Percentiles rank a stretch among this genome's conserved stretches.
Evolutionary conservation across 192 early-diverging fungal genomes (phyloP).

Genomic region (Entomortierella beljakovae): DNA sequence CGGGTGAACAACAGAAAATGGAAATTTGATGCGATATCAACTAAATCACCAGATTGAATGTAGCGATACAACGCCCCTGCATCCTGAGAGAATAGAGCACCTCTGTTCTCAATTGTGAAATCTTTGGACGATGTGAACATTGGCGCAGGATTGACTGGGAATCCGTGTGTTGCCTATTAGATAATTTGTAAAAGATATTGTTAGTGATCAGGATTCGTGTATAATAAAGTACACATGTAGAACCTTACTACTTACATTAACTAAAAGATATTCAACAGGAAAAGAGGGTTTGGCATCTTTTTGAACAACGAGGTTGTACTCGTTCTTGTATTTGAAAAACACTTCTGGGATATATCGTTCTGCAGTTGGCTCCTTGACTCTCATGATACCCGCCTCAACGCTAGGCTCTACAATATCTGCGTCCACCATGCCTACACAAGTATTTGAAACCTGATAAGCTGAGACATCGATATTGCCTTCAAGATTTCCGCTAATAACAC

Average conservation of each 20-base stretch:
- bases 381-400: constrained; percentile 86
- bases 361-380: constrained; percentile 76
- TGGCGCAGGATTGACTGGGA: constrained; percentile 83
- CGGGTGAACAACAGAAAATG: constrained; percentile 83
- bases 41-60: constrained; percentile 59
- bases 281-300: constrained; percentile 95
- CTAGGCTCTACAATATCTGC: constrained; percentile 95
- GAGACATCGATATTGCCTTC: constrained; percentile 88
- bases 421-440: constrained; percentile 87
- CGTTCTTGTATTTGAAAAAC: constrained; percentile 96
- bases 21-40: constrained; percentile 80
- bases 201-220: not conserved
- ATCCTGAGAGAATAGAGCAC: constrained; percentile 66
- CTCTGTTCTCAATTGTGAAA: constrained; percentile 87
- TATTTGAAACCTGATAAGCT: constrained; percentile 94
- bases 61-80: constrained; percentile 68
- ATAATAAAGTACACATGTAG: not conserved
- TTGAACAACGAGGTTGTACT: constrained; percentile 89
- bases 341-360: constrained; percentile 96
- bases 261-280: constrained; percentile 95
- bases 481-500: constrained; percentile 90
- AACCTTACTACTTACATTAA: constrained; percentile 73
- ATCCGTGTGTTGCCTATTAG: constrained; percentile 85
- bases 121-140: constrained; percentile 70
- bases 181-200: not conserved